These are phyloP conservation scores for Trypanosoma melophagium DNA, from an alignment of 208 protist genomes.

Conservation along the genomic window DNA sequence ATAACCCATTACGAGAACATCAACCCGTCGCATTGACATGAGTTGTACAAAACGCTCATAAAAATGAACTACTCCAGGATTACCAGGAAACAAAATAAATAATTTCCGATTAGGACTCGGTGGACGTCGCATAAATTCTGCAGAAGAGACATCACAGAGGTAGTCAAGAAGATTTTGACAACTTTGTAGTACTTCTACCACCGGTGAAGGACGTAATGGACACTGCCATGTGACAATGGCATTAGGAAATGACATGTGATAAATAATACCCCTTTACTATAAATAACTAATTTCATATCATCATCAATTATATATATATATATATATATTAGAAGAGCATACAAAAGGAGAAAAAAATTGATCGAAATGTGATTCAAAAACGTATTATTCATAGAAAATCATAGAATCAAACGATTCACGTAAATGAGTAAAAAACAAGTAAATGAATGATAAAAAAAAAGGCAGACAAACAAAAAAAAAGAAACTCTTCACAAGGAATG, in stretches of 20 bases:
- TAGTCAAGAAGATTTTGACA: slow-evolving; percentile 42
- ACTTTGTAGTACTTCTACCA: slow-evolving; percentile 70
- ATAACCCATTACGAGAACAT: slow-evolving; percentile 78
- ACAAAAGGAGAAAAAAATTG: not conserved
- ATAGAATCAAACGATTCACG: not conserved
- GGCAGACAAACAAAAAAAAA: not conserved
- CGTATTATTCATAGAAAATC: too few relatives aligned
- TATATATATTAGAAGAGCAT: not conserved
- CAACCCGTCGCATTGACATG: slow-evolving; percentile 31
- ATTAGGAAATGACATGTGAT: slow-evolving; percentile 17
- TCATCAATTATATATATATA: slow-evolving; percentile 5
- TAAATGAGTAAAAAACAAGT: not conserved
- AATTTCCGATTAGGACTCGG: slow-evolving; percentile 29
- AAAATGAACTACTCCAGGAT: slow-evolving; percentile 71
- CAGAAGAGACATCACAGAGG: slow-evolving; percentile 5
- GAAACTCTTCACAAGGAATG: not conserved
- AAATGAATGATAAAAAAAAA: not conserved
- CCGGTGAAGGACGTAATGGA: slow-evolving; percentile 23
- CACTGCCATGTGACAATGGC: slow-evolving; percentile 38
- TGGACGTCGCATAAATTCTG: slow-evolving; percentile 3
- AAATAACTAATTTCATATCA: too few relatives aligned
- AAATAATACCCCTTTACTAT: not conserved
- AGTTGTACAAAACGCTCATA: slow-evolving; percentile 51
- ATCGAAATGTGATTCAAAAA: not conserved
- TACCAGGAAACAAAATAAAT: slow-evolving; percentile 74